Percentiles rank a stretch among this genome's conserved stretches.
phyloP scores from a whole-genome alignment of 192 early-diverging fungal species.

The Coemansia umbellata region DNA sequence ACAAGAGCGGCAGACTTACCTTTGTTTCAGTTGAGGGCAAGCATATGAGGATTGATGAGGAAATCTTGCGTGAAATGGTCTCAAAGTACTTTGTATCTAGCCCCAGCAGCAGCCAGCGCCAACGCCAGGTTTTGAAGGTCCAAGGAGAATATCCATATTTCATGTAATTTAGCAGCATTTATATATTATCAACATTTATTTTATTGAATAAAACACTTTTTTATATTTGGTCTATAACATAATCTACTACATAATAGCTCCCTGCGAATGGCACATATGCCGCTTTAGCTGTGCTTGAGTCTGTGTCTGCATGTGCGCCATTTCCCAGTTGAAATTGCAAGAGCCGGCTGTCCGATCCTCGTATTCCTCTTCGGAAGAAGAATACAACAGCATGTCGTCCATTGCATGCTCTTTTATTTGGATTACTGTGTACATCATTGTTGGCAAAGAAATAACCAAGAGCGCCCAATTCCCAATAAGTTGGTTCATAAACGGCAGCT shows the following conservation, averaged over 20 bases:
- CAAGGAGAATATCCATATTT: not conserved
- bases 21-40: conserved; percentile 27
- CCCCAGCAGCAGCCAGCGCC: not conserved
- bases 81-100: conserved; percentile 22
- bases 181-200: too few species aligned
- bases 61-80: conserved; percentile 18
- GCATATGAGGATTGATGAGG: conserved; percentile 41
- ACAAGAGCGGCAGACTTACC: conserved; percentile 38
- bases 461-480: conserved; percentile 45
- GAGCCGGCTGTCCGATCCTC: conserved; percentile 12
- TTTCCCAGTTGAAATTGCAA: conserved; percentile 6
- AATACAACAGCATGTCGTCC: conserved; percentile 27
- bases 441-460: conserved; percentile 28
- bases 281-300: not conserved
- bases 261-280: too few species aligned
- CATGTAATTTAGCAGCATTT: too few species aligned
- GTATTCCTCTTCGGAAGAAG: not conserved
- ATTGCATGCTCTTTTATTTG: conserved; percentile 34
- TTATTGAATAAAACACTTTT: too few species aligned
- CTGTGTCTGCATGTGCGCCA: not conserved
- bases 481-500: conserved; percentile 47
- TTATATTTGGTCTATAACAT: too few species aligned
- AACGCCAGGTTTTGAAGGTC: not conserved
- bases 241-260: too few species aligned
- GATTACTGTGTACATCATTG: conserved; percentile 32